Percentiles rank a stretch among this genome's conserved stretches.
Evolutionary conservation across 169 alveolate species (phyloP).

Genomic region (Amoebophrya sp.): DNA sequence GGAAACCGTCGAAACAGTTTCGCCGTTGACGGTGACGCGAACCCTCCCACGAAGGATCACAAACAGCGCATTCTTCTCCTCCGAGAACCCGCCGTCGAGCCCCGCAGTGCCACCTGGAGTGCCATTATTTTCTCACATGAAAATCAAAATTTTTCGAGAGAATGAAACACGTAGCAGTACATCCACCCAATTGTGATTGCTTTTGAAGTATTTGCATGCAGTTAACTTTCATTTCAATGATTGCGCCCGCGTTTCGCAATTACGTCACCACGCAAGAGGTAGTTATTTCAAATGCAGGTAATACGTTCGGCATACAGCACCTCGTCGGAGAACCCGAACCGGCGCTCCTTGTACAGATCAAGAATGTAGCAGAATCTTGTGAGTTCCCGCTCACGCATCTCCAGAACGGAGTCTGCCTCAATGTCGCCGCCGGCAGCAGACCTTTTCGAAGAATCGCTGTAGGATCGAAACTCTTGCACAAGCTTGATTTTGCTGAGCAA

Average conservation of each 20-base stretch:
- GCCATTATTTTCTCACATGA: no score
- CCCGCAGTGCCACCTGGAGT: no score
- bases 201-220: no score
- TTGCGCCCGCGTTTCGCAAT: no score
- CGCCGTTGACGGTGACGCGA: background rate
- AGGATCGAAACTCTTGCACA: background rate
- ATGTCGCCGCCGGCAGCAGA: background rate
- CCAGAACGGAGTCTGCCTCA: background rate
- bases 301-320: background rate
- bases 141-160: no score
- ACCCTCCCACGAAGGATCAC: background rate
- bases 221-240: no score
- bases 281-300: no score
- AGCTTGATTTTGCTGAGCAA: background rate
- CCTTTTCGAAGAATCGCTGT: no score
- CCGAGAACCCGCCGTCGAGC: no score
- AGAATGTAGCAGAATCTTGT: background rate
- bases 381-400: background rate
- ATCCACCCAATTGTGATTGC: no score
- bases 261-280: no score
- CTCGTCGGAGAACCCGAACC: background rate
- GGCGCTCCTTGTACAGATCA: background rate
- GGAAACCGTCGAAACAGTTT: background rate
- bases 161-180: no score
- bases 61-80: background rate